A percentile compares a stretch with the other conserved stretches of the same genome.
Conservation (phyloP, 1,284 basidiomycete genomes). For the Caloboletus firmus region DNA sequence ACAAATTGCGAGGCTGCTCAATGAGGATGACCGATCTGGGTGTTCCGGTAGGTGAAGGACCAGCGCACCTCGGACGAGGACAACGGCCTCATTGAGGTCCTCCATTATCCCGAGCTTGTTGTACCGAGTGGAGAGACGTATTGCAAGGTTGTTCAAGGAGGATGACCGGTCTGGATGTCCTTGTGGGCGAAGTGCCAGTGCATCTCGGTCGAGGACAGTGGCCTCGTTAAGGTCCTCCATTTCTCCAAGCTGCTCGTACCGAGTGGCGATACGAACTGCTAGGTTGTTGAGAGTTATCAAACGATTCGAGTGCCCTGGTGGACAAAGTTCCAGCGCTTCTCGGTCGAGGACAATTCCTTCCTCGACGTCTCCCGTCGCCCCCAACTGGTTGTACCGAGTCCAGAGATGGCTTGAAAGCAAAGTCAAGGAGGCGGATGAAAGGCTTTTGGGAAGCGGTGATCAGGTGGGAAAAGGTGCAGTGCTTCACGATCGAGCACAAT, state of each 20-base stretch:
- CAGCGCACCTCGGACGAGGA: neutral
- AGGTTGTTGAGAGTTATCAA: neutral
- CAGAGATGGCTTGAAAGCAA: neutral
- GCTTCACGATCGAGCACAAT: too few relatives aligned
- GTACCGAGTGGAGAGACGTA: neutral
- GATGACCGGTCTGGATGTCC: neutral
- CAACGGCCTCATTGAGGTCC: neutral
- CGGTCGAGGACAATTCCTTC: neutral
- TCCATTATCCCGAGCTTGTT: neutral
- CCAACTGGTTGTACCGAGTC: neutral
- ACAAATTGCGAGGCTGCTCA: too few relatives aligned
- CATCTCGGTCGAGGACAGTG: neutral
- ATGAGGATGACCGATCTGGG: neutral
- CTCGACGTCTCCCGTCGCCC: neutral
- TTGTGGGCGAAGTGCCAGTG: neutral
- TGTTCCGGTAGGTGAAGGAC: neutral
- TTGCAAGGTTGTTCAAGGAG: neutral
- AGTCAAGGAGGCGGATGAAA: neutral
- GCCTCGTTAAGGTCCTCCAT: neutral
- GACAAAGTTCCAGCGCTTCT: neutral
- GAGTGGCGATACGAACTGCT: neutral
- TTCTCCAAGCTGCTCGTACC: neutral
- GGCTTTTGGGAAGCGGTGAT: neutral
- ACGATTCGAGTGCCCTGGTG: neutral
- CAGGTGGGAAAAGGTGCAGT: neutral